Evolutionary conservation across 345 rosid species (phyloP).

Genomic region (Eucalyptus cloeziana): DNA sequence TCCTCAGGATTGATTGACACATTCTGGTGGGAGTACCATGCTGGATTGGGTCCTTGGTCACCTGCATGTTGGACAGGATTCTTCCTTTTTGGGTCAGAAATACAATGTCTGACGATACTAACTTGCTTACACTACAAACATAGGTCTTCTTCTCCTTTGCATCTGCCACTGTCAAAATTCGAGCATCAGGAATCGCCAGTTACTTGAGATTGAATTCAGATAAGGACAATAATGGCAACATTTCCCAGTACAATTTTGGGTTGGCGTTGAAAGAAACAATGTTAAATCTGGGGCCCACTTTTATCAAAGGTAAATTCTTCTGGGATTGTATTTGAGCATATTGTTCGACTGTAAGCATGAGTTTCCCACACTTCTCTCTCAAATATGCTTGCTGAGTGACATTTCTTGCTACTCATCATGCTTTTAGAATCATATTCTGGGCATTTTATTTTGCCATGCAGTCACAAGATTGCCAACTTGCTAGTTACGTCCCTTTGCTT

Average conservation of each 20-base stretch:
- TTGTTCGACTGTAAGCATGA: background rate
- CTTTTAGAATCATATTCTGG: conserved; percentile 2
- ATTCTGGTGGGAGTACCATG: background rate
- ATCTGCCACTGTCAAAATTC: conserved; percentile 58
- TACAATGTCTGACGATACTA: background rate
- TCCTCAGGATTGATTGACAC: background rate
- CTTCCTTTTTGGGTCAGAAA: background rate
- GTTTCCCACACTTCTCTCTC: background rate
- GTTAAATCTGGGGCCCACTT: conserved; percentile 89
- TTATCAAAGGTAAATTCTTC: conserved; percentile 62
- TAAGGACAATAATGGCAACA: conserved; percentile 16
- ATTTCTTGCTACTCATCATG: background rate
- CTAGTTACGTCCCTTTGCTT: conserved; percentile 37
- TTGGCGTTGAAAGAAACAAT: conserved; percentile 73
- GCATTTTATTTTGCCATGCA: conserved; percentile 17
- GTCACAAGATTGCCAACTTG: conserved; percentile 14
- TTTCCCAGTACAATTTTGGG: conserved; percentile 57
- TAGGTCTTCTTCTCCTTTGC: conserved; percentile 59
- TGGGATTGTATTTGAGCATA: background rate
- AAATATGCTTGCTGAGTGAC: background rate
- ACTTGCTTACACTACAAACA: background rate
- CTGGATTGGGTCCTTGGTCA: background rate
- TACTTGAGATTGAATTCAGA: conserved; percentile 15
- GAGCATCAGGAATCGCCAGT: conserved; percentile 25
- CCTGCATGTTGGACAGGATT: background rate